A percentile compares a stretch with the other conserved stretches of the same genome.
phyloP scores from a whole-genome alignment of 1,284 basidiomycete species.

The Ceratobasidium sp. region DNA sequence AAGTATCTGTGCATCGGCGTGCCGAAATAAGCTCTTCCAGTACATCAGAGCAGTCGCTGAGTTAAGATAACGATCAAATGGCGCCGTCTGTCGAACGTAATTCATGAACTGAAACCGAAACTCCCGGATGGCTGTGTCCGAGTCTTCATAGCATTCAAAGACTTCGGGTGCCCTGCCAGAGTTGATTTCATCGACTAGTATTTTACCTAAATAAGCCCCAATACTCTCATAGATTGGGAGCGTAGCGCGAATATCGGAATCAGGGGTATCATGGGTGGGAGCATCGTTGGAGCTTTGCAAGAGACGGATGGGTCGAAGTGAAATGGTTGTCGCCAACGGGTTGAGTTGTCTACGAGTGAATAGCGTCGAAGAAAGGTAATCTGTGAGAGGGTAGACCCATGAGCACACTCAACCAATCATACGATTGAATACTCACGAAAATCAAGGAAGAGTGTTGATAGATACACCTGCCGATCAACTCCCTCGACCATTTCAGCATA shows the following conservation, averaged over 20 bases:
- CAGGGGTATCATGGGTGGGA: neutral
- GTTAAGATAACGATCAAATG: constrained; percentile 15
- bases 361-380: neutral
- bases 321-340: neutral
- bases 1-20: constrained; percentile 33
- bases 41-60: neutral
- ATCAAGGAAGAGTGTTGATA: constrained; percentile 38
- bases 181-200: constrained; percentile 10
- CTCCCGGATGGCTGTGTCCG: neutral
- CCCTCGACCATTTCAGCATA: constrained; percentile 21
- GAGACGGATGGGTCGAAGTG: neutral
- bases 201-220: neutral
- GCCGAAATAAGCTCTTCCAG: constrained; percentile 3
- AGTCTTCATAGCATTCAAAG: neutral
- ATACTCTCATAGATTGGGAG: constrained; percentile 5
- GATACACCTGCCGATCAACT: constrained; percentile 11
- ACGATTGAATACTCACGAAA: constrained; percentile 1
- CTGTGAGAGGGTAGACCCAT: neutral
- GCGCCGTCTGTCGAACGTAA: constrained; percentile 8
- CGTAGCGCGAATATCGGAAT: neutral
- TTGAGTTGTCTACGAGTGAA: neutral
- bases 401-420: neutral
- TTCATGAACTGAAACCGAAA: constrained; percentile 23
- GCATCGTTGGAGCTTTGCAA: neutral
- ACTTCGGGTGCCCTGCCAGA: neutral